Evolutionary conservation across 306 rosid species (phyloP).

Genomic region (Lathyrus tuberosus): DNA sequence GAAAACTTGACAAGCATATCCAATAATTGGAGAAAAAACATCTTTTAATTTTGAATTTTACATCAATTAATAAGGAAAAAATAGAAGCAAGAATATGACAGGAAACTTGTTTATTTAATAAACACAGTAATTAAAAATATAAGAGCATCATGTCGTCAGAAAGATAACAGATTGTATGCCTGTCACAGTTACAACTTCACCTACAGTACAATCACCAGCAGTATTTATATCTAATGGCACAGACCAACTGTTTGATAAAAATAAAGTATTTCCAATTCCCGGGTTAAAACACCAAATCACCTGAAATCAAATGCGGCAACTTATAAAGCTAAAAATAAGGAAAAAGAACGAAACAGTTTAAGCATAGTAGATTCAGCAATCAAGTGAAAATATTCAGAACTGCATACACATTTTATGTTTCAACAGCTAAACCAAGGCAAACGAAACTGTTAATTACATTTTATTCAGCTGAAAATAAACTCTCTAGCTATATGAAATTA

Average conservation of each 20-base stretch:
- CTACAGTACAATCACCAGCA: conserved; percentile 14
- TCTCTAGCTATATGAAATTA: conserved; percentile 1
- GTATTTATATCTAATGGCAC: conserved; percentile 21
- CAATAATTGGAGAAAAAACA: no score
- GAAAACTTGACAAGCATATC: conserved; percentile 17
- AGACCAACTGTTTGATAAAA: conserved; percentile 2
- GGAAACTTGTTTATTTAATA: conserved; percentile 1
- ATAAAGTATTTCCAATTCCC: not conserved
- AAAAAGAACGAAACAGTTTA: conserved; percentile 18
- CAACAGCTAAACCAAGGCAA: not conserved
- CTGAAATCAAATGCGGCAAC: not conserved
- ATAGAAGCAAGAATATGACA: conserved; percentile 6
- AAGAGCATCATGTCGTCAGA: not conserved
- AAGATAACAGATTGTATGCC: conserved; percentile 24
- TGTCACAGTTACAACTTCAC: conserved; percentile 21
- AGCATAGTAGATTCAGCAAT: conserved; percentile 26
- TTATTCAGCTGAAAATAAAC: not conserved
- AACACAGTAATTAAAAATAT: not conserved
- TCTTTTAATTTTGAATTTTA: conserved; percentile 2
- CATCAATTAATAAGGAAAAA: conserved; percentile 13
- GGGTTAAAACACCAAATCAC: not conserved
- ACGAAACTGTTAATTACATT: conserved; percentile 3
- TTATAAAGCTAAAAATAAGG: not conserved
- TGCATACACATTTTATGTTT: not conserved
- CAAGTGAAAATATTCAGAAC: conserved; percentile 2